Conservation (phyloP, 2,329 filamentous ascomycete genomes). For the Fusarium falciforme region DNA sequence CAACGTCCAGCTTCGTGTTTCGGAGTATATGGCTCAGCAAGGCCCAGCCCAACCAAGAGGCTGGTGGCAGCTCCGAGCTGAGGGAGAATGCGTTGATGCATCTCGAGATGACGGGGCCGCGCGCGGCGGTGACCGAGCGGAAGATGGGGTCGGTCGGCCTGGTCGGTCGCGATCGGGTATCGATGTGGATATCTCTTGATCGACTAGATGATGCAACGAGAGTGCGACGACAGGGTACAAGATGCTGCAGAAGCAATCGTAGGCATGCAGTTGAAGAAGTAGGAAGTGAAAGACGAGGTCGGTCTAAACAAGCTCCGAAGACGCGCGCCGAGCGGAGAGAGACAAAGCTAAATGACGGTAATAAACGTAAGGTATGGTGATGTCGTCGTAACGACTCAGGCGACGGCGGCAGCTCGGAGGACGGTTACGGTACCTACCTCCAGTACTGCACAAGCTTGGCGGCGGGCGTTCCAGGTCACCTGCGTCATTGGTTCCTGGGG, state of each 20-base stretch:
- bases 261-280: conserved; percentile 19
- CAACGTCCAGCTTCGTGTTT: conserved; percentile 90
- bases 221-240: conserved; percentile 16
- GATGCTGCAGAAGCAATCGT: conserved; percentile 26
- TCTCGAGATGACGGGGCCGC: conserved; percentile 40
- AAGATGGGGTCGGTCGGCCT: conserved; percentile 25
- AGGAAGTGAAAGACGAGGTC: not conserved
- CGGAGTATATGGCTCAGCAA: conserved; percentile 55
- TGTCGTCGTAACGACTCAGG: conserved; percentile 22
- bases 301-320: conserved; percentile 15
- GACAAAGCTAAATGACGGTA: conserved; percentile 23
- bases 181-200: conserved; percentile 16
- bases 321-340: conserved; percentile 16
- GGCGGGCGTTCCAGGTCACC: conserved; percentile 32
- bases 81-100: conserved; percentile 48
- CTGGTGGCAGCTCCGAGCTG: conserved; percentile 48
- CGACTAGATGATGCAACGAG: conserved; percentile 27
- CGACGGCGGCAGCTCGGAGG: conserved; percentile 29
- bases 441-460: conserved; percentile 11
- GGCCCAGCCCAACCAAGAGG: conserved; percentile 43
- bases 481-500: conserved; percentile 39
- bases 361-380: conserved; percentile 24
- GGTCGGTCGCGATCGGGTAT: conserved; percentile 19
- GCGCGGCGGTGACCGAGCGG: conserved; percentile 18
- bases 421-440: conserved; percentile 6